Percentiles rank a stretch among this genome's conserved stretches.
Conservation (phyloP, 495 filamentous ascomycete genomes). For the Neurospora hispaniola region DNA sequence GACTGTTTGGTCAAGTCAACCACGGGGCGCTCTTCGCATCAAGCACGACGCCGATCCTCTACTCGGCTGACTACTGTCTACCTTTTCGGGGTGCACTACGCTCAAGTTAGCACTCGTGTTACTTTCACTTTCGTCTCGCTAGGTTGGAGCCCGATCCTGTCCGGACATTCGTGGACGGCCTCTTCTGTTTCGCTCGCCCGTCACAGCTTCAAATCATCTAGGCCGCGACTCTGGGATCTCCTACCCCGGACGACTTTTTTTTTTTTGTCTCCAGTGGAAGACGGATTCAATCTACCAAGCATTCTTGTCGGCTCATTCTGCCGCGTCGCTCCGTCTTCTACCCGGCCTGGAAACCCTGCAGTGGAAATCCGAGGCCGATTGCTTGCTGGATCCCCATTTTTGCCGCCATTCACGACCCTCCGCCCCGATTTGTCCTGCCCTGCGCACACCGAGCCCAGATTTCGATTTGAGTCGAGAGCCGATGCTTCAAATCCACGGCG, state of each 20-base stretch:
- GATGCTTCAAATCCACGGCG: neutral
- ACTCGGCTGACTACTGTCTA: neutral
- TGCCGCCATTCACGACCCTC: neutral
- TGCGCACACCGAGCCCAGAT: neutral
- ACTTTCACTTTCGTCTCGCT: neutral
- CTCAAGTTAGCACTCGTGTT: neutral
- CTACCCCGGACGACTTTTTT: neutral
- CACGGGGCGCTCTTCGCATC: neutral
- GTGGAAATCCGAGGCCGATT: neutral
- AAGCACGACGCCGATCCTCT: neutral
- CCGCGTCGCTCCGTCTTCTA: neutral
- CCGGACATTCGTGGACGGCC: neutral
- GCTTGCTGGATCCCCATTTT: neutral
- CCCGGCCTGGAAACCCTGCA: neutral
- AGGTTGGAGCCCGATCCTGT: neutral
- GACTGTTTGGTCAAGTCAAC: neutral
- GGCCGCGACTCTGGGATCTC: neutral
- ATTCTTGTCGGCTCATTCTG: neutral
- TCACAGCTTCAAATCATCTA: neutral
- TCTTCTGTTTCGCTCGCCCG: neutral
- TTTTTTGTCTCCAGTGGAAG: neutral
- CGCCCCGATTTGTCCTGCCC: neutral
- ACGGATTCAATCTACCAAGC: neutral
- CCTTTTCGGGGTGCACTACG: neutral
- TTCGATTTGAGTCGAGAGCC: neutral